Base-by-base conservation (phyloP, 306 rosid genomes). In the Pterocarpus santalinus region DNA sequence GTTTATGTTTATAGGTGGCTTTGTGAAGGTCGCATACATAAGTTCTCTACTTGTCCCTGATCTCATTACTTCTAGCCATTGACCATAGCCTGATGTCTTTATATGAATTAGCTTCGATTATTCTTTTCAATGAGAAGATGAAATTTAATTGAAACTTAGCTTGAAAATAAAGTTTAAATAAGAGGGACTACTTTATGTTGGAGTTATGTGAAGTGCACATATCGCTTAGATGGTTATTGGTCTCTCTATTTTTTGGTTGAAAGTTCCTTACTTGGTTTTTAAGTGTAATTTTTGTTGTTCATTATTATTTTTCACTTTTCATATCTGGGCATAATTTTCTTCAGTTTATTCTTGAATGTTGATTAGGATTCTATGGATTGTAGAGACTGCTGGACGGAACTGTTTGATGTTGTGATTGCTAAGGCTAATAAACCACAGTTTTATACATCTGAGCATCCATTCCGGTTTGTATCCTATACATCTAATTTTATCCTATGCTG, bases 341-440 rank as follows among this genome's bases (percentile, higher is more conserved):
- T 61, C 51, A 4, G 34, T 75, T 78, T 53, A 80, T 86, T 78
- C 72, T 81, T 77, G 16, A 56, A 36, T 81, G 46, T 79, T 75
- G 65, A 60, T 90, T 83, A 95, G 99, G 97, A 93, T 82, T 93
- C 93, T 64, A 51, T 81, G 87, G 96, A 85, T 80, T 84, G 57
- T 72, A 86, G 81, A 81, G 97, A 89, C 76, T 87, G 92, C 38
- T 95, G 97, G 99, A 90, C 90, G 38, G 98, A 93, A 60, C 90
- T 95, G 65, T 95, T 95, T 88, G 98, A 95, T 77, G 99, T 95
- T 57, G 97, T 95, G 89, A 93, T 95, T 78, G 97, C 97, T 55
- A 86, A 91, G 86, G 99, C 99, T 68, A 90, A 93, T 66, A 95
- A 95, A 86, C 98, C 99, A 65, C 88, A 81, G 53, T 95, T 95